Base-by-base conservation (phyloP, 495 filamentous ascomycete genomes). In the Massariosphaeria phaeospora region DNA sequence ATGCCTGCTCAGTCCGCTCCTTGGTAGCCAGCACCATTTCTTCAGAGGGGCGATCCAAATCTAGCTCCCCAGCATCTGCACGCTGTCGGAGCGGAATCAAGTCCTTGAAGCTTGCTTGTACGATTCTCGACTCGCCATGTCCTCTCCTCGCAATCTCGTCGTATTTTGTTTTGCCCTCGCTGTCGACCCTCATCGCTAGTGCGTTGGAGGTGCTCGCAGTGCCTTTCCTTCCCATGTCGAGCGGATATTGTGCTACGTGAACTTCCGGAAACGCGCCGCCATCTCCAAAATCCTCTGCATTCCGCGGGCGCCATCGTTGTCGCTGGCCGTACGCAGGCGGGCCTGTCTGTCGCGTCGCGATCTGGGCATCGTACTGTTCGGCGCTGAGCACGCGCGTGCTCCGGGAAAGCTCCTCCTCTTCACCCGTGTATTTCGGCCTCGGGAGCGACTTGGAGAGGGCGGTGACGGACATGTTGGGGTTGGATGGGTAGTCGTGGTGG, bases 221-320 rank as follows among this genome's bases (percentile, higher is more conserved):
- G 26, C 73, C 72, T 69, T 91, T 91, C 50, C 86, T 80, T 30
- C 93, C 94, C 90, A 96, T 94, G 54, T 91, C 86, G 29, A 94
- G 83, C 36, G 91, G 91, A 66, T 98, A 98, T 63, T 98, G 93
- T 23, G 91, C 93, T 40, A 97, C 81, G 21, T 85, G 83, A 38
- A 98, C 84, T 69, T 98, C 93, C 29, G 93, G 90, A 70, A 97
- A 98, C 42, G 91, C 90, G 63, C 93, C 93, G 52, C 93, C 93
- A 75, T 97, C 91, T 63, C 87, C 91, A 72, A 88, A 97, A 71
- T 97, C 94, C 70, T 96, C 91, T 55, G 82, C 75, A 10, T 77
- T 78, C 55, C 89, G 82, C 15, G 90, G 90, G 54, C 91, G 83
- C 90, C 90, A 96, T 79, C 85, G 84, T 67, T 83, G 67, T 55